Percentiles rank a stretch among this genome's conserved stretches.
These are phyloP conservation scores for Scalesia atractyloides DNA, from an alignment of 129 eudicot genomes.

Conservation along the genomic window DNA sequence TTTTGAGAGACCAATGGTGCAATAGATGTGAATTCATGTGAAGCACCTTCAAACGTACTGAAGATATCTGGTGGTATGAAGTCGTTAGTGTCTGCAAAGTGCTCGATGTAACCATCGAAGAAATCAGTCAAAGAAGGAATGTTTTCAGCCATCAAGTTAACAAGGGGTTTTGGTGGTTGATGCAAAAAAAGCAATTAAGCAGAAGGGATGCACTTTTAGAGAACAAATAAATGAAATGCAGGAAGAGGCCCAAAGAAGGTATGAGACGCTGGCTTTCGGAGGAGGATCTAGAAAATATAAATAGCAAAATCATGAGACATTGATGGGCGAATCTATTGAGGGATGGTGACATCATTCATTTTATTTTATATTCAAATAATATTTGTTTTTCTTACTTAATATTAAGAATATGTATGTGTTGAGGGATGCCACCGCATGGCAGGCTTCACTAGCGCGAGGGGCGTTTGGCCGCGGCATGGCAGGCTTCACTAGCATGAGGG, in stretches of 20 bases:
- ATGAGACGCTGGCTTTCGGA: background rate
- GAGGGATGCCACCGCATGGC: too few relatives aligned
- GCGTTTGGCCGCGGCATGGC: too few relatives aligned
- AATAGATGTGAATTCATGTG: constrained; percentile 23
- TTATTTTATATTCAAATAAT: background rate
- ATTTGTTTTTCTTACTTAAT: background rate
- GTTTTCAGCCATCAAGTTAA: constrained; percentile 21
- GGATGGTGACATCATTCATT: constrained; percentile 39
- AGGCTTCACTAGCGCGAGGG: too few relatives aligned
- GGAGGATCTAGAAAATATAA: constrained; percentile 20
- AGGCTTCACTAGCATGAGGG: too few relatives aligned
- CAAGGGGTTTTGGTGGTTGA: too few relatives aligned
- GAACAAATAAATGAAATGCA: background rate
- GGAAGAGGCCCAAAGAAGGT: background rate
- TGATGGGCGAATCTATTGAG: constrained; percentile 26
- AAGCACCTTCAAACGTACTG: constrained; percentile 42
- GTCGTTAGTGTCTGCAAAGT: background rate
- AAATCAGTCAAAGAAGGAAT: constrained; percentile 37
- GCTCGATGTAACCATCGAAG: constrained; percentile 34
- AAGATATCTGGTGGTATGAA: constrained; percentile 44
- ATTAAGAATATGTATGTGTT: too few relatives aligned
- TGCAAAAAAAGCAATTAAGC: constrained; percentile 1
- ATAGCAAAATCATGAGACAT: constrained; percentile 38
- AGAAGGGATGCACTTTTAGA: background rate
- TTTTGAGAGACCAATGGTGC: constrained; percentile 32